Conservation (phyloP, 441 rosid genomes). For the Pelargonium hybrid region DNA sequence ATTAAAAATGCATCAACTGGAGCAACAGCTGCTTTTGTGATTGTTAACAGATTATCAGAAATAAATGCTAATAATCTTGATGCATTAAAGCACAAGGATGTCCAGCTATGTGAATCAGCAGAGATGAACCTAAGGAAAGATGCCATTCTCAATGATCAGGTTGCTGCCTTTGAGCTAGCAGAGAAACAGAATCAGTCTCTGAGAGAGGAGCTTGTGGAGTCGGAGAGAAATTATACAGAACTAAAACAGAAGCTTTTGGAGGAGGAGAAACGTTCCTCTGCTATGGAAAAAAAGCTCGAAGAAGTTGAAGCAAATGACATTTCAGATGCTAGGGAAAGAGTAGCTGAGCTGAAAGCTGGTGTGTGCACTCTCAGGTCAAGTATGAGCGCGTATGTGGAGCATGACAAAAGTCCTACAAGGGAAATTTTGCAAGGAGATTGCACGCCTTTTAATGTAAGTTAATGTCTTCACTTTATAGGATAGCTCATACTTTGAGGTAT, state of each 20-base stretch:
- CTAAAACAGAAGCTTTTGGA: slow-evolving; percentile 37
- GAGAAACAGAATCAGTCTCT: slow-evolving; percentile 40
- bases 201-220: slow-evolving; percentile 35
- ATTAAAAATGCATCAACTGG: slow-evolving; percentile 43
- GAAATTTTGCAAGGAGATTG: slow-evolving; percentile 24
- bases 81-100: slow-evolving; percentile 45
- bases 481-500: slow-evolving; percentile 16
- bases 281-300: slow-evolving; percentile 49
- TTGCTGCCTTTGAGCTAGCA: slow-evolving; percentile 29
- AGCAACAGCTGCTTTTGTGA: slow-evolving; percentile 77
- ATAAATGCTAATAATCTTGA: slow-evolving; percentile 29
- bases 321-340: slow-evolving; percentile 45
- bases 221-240: slow-evolving; percentile 37
- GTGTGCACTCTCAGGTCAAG: slow-evolving; percentile 53
- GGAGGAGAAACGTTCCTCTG: slow-evolving; percentile 41
- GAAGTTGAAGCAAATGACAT: slow-evolving; percentile 51
- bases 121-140: slow-evolving; percentile 37
- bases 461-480: slow-evolving; percentile 21
- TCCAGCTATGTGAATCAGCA: slow-evolving; percentile 37
- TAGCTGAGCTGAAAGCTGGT: slow-evolving; percentile 55
- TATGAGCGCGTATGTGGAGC: slow-evolving; percentile 35
- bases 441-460: slow-evolving; percentile 35
- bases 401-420: slow-evolving; percentile 27
- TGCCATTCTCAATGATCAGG: slow-evolving; percentile 32
- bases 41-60: slow-evolving; percentile 68